Conservation (phyloP, 352 stramenopile genomes). For the Phytophthora ramorum region DNA sequence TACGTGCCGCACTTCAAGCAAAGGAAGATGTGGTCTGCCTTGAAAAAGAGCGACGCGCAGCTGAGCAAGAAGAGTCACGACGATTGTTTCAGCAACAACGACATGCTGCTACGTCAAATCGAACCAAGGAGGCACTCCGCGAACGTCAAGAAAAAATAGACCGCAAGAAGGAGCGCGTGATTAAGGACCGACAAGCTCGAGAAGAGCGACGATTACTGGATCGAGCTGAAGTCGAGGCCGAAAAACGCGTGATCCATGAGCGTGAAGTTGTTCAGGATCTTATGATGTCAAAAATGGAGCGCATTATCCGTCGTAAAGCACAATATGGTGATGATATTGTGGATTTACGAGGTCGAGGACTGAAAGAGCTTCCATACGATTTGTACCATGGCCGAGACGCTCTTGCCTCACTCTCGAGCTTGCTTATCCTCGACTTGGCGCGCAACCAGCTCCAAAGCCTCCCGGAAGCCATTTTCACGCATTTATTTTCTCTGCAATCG, state of each 20-base stretch:
- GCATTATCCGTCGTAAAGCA: slow-evolving; percentile 57
- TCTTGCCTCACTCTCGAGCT: slow-evolving; percentile 57
- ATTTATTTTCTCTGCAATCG: slow-evolving; percentile 64
- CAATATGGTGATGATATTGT: slow-evolving; percentile 60
- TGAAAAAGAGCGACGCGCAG: slow-evolving; percentile 51
- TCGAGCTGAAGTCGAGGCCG: slow-evolving; percentile 45
- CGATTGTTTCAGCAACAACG: slow-evolving; percentile 57
- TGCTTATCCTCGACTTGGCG: slow-evolving; percentile 72
- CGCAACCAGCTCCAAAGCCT: slow-evolving; percentile 58
- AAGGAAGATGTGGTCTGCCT: slow-evolving; percentile 63
- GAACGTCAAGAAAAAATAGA: slow-evolving; percentile 74
- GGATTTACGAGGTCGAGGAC: slow-evolving; percentile 36
- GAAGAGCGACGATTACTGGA: slow-evolving; percentile 60
- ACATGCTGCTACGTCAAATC: slow-evolving; percentile 51
- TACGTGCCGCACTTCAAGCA: slow-evolving; percentile 49
- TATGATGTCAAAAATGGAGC: slow-evolving; percentile 63
- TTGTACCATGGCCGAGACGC: slow-evolving; percentile 64
- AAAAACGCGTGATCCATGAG: slow-evolving; percentile 53
- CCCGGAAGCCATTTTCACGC: slow-evolving; percentile 54
- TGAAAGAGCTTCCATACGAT: slow-evolving; percentile 50
- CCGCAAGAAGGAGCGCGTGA: slow-evolving; percentile 58
- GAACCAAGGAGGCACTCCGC: slow-evolving; percentile 66
- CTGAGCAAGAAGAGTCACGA: slow-evolving; percentile 55
- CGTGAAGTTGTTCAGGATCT: slow-evolving; percentile 60
- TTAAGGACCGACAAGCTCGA: slow-evolving; percentile 65